phyloP scores from a whole-genome alignment of 345 rosid genomes.

The Cardamine chenopodiifolia region DNA sequence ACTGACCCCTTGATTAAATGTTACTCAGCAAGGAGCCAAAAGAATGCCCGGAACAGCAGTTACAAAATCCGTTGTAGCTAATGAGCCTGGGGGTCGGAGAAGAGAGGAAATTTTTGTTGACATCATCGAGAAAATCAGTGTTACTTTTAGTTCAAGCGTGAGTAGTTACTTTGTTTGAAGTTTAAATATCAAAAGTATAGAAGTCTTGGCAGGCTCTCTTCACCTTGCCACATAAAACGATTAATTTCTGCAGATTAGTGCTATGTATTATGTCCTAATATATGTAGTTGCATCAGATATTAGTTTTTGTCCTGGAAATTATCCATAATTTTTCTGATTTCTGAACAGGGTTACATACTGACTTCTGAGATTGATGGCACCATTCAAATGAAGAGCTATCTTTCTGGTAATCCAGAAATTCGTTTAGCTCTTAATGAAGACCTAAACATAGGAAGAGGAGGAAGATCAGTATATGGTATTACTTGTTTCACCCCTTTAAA shows the following conservation, averaged over 20 bases:
- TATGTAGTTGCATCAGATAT: conserved; percentile 10
- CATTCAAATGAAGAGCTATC: conserved; percentile 99
- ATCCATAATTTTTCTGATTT: neutral
- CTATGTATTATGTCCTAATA: neutral
- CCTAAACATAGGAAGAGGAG: conserved; percentile 78
- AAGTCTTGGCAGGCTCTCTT: conserved; percentile 11
- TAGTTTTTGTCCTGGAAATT: conserved; percentile 8
- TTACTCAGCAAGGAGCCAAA: conserved; percentile 87
- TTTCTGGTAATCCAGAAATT: conserved; percentile 95
- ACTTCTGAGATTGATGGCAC: conserved; percentile 99
- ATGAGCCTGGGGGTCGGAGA: conserved; percentile 95
- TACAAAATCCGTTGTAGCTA: conserved; percentile 94
- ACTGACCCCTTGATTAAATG: conserved; percentile 36
- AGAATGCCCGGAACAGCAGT: conserved; percentile 99
- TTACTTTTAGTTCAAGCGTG: conserved; percentile 98
- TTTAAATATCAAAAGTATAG: neutral
- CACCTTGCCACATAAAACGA: conserved; percentile 11
- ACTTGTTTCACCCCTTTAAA: conserved; percentile 21
- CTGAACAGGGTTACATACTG: conserved; percentile 83
- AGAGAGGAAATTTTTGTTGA: conserved; percentile 99
- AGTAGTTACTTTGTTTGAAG: conserved; percentile 40
- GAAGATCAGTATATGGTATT: conserved; percentile 81
- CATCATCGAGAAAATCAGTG: conserved; percentile 96
- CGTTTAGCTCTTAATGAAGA: conserved; percentile 96
- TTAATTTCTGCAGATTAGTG: neutral